Percentiles rank a stretch among this genome's conserved stretches.
These are phyloP conservation scores for Suillus cothurnatus DNA, from an alignment of 768 basidiomycete species.

Conservation along the genomic window DNA sequence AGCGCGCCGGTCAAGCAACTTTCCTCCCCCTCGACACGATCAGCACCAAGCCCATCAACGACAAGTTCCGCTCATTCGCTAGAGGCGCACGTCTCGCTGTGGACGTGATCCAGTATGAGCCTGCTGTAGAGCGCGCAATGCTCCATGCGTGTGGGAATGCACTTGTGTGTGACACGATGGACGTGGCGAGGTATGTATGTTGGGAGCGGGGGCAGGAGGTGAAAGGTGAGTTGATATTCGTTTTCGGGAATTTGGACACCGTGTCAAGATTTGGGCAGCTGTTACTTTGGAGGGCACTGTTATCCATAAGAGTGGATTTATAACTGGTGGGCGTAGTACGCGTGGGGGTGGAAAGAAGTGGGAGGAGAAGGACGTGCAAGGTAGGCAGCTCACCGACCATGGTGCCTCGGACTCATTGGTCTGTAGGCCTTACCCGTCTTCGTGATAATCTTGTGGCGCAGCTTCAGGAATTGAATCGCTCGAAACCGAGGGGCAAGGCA, in stretches of 20 bases:
- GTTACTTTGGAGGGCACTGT: conserved; percentile 96
- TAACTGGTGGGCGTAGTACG: conserved; percentile 90
- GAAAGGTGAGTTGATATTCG: conserved; percentile 66
- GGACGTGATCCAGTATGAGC: conserved; percentile 82
- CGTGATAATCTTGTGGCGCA: conserved; percentile 74
- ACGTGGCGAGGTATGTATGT: conserved; percentile 85
- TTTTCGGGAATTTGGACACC: not conserved
- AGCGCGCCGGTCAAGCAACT: conserved; percentile 93
- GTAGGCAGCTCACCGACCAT: conserved; percentile 41
- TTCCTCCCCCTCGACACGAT: conserved; percentile 98
- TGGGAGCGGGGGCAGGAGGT: conserved; percentile 97
- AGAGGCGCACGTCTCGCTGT: conserved; percentile 86
- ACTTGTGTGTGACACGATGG: conserved; percentile 94
- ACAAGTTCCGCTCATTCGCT: conserved; percentile 91
- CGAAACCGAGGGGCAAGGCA: conserved; percentile 79
- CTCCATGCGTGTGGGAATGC: conserved; percentile 96
- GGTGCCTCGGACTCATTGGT: conserved; percentile 8
- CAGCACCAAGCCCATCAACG: conserved; percentile 89
- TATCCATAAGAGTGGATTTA: conserved; percentile 96
- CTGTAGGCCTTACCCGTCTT: conserved; percentile 52
- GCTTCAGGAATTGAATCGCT: conserved; percentile 80
- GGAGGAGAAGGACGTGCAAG: conserved; percentile 93
- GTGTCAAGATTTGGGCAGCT: conserved; percentile 40
- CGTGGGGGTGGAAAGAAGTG: conserved; percentile 82
- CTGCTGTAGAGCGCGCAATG: conserved; percentile 90